Base-by-base conservation (phyloP, 2,329 filamentous ascomycete genomes). In the Epichloe bromicola region DNA sequence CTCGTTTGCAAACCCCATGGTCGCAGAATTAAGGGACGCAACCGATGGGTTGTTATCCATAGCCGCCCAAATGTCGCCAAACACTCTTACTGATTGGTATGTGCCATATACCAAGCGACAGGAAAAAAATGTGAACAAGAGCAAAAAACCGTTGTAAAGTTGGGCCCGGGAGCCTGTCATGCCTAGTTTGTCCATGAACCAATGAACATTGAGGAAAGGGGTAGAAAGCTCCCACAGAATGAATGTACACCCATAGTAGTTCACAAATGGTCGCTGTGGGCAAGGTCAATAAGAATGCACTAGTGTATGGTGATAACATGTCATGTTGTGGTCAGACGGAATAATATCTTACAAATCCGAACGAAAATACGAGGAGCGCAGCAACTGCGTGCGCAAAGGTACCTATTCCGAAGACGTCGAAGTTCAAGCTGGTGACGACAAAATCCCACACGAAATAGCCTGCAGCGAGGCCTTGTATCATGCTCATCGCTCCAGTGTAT, bases 361-460 rank as follows among this genome's bases (percentile, higher is more conserved):
- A 75, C 1, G 76, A 78, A 63, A 87, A 93, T 14, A 91, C 86
- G 5, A 79, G 69, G 41, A 91, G 70, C 7, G 88, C 88, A 57
- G 79, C 82, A 43, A 86, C 65, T 45, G 86, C 88, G 65, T 94
- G 88, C 47, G 85, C 85, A 53, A 91, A 72, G 67, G 89, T 81
- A 40, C 85, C 85, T n/a, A 78, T 61, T 7, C 86, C 86, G 60
- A 93, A 93, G 37, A 89, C 77, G 53, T 80, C 73, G 23, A 90
- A 61, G 61, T 89, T 77, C 61, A 76, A 69, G 53, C 80, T 67
- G 41, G 85, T 89, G 55, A 89, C 76, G 56, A 82, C 69, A 48
- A 93, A 67, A 62, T 94, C 88, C 86, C 86, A 94, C 48, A 91
- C 67, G 62, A 94, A 94, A 65, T 94, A 94, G 10, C 88, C 88